Evolutionary conservation across 495 filamentous ascomycete species (phyloP).

Genomic region (Podospora pseudocomata): DNA sequence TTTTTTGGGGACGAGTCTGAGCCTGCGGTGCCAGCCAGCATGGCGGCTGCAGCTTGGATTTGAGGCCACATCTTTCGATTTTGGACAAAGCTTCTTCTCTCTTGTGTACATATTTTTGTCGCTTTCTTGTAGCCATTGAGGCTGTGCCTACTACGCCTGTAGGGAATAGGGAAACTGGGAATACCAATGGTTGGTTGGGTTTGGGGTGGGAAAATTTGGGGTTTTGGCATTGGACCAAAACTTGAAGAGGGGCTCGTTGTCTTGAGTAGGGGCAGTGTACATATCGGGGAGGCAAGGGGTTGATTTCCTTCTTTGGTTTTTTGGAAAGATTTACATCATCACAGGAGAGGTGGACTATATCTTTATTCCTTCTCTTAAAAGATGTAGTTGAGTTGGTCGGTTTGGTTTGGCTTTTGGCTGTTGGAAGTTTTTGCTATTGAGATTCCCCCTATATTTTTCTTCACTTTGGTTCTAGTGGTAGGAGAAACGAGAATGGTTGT

Average conservation of each 20-base stretch:
- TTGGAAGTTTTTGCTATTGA: not conserved
- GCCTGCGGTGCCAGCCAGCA: constrained; percentile 12
- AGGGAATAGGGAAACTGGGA: not conserved
- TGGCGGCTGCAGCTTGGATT: constrained; percentile 19
- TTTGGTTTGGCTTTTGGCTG: not conserved
- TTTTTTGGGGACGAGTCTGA: constrained; percentile 30
- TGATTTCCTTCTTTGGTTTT: not conserved
- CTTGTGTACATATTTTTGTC: constrained; percentile 15
- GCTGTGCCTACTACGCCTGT: not conserved
- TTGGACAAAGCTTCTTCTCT: constrained; percentile 3
- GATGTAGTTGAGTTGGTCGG: not conserved
- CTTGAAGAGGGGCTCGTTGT: not conserved
- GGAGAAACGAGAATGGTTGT: not conserved
- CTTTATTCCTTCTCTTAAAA: not conserved
- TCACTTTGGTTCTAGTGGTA: not conserved
- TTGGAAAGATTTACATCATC: not conserved
- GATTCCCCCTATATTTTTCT: not conserved
- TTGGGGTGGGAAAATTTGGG: not conserved
- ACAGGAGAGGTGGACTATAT: not conserved
- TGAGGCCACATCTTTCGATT: constrained; percentile 8
- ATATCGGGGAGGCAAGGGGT: not conserved
- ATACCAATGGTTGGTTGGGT: not conserved
- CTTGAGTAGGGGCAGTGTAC: not conserved
- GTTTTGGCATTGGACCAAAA: not conserved
- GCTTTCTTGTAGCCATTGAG: constrained; percentile 8